Conservation (phyloP, 2,329 filamentous ascomycete species). For the Oidium heveae region DNA sequence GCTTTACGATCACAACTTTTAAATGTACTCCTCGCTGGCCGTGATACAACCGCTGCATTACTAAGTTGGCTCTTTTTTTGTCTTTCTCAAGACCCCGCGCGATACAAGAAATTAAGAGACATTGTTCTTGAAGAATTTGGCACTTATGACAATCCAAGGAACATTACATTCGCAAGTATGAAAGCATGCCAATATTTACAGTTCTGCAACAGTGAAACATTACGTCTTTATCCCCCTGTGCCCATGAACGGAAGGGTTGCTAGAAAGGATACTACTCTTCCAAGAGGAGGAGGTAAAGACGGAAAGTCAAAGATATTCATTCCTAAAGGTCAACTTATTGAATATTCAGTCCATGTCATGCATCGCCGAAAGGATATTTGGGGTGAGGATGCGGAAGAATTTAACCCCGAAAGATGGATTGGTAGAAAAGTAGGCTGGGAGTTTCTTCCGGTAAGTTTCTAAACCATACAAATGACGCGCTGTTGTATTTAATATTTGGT, state of each 20-base stretch:
- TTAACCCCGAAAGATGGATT: constrained; percentile 16
- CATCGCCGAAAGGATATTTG: constrained; percentile 16
- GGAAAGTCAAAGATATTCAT: constrained; percentile 14
- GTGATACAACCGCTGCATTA: constrained; percentile 30
- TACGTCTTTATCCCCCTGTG: constrained; percentile 27
- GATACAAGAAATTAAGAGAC: constrained; percentile 20
- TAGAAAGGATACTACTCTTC: constrained; percentile 18
- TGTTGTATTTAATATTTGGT: too few species aligned
- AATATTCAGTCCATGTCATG: constrained; percentile 14
- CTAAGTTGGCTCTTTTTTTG: constrained; percentile 23
- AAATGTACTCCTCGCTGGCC: constrained; percentile 28
- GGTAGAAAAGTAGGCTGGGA: constrained; percentile 20
- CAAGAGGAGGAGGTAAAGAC: constrained; percentile 15
- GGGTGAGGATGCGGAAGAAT: constrained; percentile 15
- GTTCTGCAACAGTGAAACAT: constrained; percentile 15
- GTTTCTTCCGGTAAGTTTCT: constrained; percentile 14
- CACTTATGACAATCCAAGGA: constrained; percentile 10
- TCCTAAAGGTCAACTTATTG: constrained; percentile 9
- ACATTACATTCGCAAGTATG: constrained; percentile 10
- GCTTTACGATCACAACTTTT: constrained; percentile 25
- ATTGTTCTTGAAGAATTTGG: constrained; percentile 17
- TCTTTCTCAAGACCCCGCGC: constrained; percentile 17
- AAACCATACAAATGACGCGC: too few species aligned
- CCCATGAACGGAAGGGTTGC: constrained; percentile 26
- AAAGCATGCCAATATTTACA: constrained; percentile 12